Percentiles rank a stretch among this genome's conserved stretches.
Evolutionary conservation across 176 grass and related monocot genomes (phyloP).

Genomic region (Oryza brachyantha): DNA sequence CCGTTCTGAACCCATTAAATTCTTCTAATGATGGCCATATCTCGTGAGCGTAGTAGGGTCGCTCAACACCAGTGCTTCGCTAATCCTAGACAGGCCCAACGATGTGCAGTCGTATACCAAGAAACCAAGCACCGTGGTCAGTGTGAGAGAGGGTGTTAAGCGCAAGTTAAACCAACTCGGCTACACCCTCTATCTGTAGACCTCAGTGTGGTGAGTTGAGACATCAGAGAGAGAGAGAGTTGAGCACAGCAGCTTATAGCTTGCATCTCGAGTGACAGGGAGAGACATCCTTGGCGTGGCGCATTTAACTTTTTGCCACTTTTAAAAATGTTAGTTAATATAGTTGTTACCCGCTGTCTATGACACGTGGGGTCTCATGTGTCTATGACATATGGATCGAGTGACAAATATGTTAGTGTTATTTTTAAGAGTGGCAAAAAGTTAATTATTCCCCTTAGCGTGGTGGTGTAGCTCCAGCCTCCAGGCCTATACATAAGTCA

Average conservation of each 20-base stretch:
- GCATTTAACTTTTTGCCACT: too few species aligned
- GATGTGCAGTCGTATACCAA: too few species aligned
- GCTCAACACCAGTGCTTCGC: slow-evolving; percentile 17
- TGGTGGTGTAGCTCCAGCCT: background rate
- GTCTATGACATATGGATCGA: too few species aligned
- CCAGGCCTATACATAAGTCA: slow-evolving; percentile 4
- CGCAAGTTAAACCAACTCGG: slow-evolving; percentile 12
- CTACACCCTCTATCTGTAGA: too few species aligned
- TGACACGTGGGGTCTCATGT: too few species aligned
- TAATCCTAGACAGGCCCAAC: slow-evolving; percentile 63
- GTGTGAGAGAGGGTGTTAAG: too few species aligned
- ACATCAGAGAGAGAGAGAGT: slow-evolving; percentile 20
- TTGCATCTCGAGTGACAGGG: background rate
- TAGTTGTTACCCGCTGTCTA: too few species aligned
- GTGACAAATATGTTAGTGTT: too few species aligned
- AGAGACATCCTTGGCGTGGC: background rate
- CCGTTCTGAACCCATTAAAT: slow-evolving; percentile 39
- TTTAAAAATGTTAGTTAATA: too few species aligned
- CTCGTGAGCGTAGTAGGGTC: slow-evolving; percentile 40
- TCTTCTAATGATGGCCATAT: slow-evolving; percentile 46
- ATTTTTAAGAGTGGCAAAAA: too few species aligned
- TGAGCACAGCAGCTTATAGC: background rate
- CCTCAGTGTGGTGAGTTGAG: background rate
- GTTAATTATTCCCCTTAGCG: too few species aligned
- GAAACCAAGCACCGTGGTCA: too few species aligned